phyloP scores from a whole-genome alignment of 1,284 basidiomycete genomes.

The Rhizopogon parksii region DNA sequence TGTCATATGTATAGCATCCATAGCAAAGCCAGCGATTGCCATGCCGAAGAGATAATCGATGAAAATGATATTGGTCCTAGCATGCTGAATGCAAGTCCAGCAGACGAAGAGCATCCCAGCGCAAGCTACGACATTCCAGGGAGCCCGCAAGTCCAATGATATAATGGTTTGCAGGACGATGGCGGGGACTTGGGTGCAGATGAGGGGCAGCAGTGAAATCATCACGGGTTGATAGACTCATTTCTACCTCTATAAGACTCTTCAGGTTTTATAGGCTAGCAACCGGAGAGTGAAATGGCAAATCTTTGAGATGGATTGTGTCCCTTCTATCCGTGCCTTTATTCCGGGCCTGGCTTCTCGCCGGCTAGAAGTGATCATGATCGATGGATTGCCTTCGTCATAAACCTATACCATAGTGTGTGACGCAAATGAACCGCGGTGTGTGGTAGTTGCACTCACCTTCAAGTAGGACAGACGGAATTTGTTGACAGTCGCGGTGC shows the following conservation, averaged over 20 bases:
- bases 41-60: conserved; percentile 2
- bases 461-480: background rate
- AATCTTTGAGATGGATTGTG: background rate
- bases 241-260: background rate
- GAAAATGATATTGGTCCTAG: background rate
- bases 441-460: background rate
- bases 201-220: background rate
- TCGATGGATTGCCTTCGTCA: background rate
- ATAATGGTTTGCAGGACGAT: background rate
- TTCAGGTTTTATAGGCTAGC: background rate
- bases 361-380: background rate
- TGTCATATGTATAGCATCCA: conserved; percentile 2
- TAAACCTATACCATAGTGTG: no score
- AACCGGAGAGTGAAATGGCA: background rate
- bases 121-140: background rate
- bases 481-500: no score
- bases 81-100: background rate
- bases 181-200: background rate
- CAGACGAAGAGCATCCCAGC: background rate
- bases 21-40: background rate
- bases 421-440: background rate
- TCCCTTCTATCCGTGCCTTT: background rate
- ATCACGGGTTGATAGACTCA: background rate
- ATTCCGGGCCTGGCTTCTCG: background rate
- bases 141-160: background rate